Base-by-base conservation (phyloP, 345 rosid species). In the Syzygium aqueum region DNA sequence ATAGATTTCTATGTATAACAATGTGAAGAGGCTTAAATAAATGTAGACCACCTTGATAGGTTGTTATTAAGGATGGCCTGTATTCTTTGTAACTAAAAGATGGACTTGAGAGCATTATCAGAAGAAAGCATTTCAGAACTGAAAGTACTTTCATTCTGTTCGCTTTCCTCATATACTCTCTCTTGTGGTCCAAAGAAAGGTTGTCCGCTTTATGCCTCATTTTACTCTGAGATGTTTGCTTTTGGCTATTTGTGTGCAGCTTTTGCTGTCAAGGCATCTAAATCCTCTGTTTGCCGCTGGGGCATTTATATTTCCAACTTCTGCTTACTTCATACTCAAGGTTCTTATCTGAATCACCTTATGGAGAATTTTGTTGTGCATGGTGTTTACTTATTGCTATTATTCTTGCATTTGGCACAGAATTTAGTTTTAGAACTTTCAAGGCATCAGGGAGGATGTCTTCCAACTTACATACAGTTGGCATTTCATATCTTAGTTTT, bases 271-370 rank as follows among this genome's bases (percentile, higher is more conserved):
- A 57, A 88, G 93, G 59, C 88, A 92, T 90, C 87, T 95, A 85
- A 90, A 88, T 92, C 93, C 95, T 84, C 53, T 92, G 59, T 93
- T 98, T 87, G 97, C 96, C 40, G 89, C 95, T 23, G 97, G 99
- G 91, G 99, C 98, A 33, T 94, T 98, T 83, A 43, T 95, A 83
- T 78, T 98, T 88, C 99, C 99, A 65, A 91, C 98, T 87, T 96
- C 99, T 57, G 78, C 93, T 67, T 98, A 93, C 96, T 94, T 98
- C 89, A 88, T 94, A 89, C 92, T 96, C n/a, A 95, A 98, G 99
- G 99, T 96, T 88, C 87, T 86, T 85, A 63, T 54, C 77, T 53
- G 86, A 50, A 15, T 61, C 52, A 50, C 80, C 67, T 86, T 15
- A 37, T 19, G 49, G 49, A 73, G 80, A 73, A 73, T 73, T 73